These are phyloP conservation scores for Plantago ovata DNA, from an alignment of 257 asterid genomes.

Conservation along the genomic window DNA sequence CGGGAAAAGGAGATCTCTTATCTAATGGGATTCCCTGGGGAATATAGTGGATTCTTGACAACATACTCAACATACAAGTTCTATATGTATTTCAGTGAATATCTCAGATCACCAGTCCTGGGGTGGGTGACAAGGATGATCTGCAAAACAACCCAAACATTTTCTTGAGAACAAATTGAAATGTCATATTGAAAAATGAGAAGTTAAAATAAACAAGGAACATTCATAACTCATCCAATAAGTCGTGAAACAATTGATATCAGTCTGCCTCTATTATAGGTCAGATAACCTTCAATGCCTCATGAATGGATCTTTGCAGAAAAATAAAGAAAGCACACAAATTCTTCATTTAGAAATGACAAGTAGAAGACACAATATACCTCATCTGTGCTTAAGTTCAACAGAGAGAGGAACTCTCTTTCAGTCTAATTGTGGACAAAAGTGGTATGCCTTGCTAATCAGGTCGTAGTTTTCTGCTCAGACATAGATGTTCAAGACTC, in stretches of 20 bases:
- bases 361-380: neutral
- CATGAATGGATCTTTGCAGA: too few relatives aligned
- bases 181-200: neutral
- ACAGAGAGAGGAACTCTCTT: neutral
- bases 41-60: conserved; percentile 84
- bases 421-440: neutral
- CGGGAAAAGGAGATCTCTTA: conserved; percentile 29
- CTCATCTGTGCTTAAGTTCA: neutral
- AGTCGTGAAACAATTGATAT: neutral
- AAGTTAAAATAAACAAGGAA: conserved; percentile 2
- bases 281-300: too few relatives aligned
- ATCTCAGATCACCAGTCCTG: conserved; percentile 84
- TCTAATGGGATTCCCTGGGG: conserved; percentile 77
- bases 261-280: conserved; percentile 1
- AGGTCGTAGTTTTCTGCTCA: too few relatives aligned
- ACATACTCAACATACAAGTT: conserved; percentile 92
- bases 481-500: conserved; percentile 1
- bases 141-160: conserved; percentile 47
- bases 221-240: neutral
- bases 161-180: neutral
- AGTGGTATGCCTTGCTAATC: neutral
- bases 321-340: too few relatives aligned
- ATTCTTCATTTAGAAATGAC: conserved; percentile 1
- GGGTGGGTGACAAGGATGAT: conserved; percentile 90
- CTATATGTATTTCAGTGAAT: conserved; percentile 80